phyloP scores from a whole-genome alignment of 805 yeast species.

The Saccharomyces mikatae region DNA sequence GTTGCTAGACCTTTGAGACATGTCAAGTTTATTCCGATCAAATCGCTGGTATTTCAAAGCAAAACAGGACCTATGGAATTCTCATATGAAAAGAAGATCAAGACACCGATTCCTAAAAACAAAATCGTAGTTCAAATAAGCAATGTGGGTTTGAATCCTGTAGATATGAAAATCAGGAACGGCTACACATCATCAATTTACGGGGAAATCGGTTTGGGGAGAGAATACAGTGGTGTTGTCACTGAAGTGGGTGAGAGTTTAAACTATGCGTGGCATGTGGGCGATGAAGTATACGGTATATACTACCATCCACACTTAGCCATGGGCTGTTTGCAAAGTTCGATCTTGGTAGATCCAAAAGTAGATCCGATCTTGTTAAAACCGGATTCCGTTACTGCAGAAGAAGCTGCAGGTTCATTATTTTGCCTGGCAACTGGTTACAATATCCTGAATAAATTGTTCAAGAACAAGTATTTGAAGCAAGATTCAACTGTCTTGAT shows the following conservation, averaged over 20 bases:
- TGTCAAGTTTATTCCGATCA: conserved; percentile 44
- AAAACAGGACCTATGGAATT: conserved; percentile 35
- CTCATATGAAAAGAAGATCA: conserved; percentile 46
- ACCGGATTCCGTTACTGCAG: conserved; percentile 39
- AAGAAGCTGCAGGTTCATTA: conserved; percentile 59
- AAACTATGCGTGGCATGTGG: conserved; percentile 36
- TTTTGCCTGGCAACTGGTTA: conserved; percentile 60
- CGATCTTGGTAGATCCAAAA: conserved; percentile 46
- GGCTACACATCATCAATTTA: conserved; percentile 44
- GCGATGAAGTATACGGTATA: conserved; percentile 61
- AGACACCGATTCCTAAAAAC: conserved; percentile 40
- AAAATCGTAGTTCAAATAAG: conserved; percentile 50
- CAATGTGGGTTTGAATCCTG: conserved; percentile 56
- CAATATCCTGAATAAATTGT: conserved; percentile 32
- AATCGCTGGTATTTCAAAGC: conserved; percentile 36
- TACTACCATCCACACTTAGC: conserved; percentile 43
- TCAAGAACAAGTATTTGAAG: conserved; percentile 24
- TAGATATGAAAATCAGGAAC: conserved; percentile 54
- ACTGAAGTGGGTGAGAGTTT: conserved; percentile 44
- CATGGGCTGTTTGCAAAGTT: conserved; percentile 52
- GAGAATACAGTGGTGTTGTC: conserved; percentile 59
- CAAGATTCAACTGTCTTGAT: conserved; percentile 46
- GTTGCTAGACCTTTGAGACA: conserved; percentile 44
- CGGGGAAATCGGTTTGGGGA: conserved; percentile 58
- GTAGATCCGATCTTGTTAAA: conserved; percentile 41